Percentiles rank a stretch among this genome's conserved stretches.
Evolutionary conservation across 345 rosid species (phyloP).

Genomic region (Trapa incisa): DNA sequence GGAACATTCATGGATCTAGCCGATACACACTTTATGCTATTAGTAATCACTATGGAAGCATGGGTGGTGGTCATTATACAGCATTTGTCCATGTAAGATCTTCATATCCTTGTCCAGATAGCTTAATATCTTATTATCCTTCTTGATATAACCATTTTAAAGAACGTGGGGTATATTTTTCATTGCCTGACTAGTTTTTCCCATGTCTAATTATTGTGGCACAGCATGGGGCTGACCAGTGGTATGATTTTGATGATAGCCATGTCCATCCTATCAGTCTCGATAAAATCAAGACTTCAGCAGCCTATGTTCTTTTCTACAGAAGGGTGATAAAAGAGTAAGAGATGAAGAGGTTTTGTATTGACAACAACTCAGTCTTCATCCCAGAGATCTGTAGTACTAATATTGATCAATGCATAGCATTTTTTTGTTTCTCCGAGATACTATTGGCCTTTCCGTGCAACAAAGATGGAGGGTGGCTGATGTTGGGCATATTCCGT

Average conservation of each 20-base stretch:
- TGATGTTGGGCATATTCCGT: background rate
- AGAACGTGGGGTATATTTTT: background rate
- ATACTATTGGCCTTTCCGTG: background rate
- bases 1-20: constrained; percentile 34
- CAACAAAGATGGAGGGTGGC: constrained; percentile 7
- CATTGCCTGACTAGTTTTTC: background rate
- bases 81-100: constrained; percentile 90
- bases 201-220: constrained; percentile 8
- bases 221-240: constrained; percentile 80
- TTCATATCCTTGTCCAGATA: background rate
- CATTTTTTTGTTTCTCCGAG: constrained; percentile 9
- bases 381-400: constrained; percentile 1
- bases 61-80: constrained; percentile 99
- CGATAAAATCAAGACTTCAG: constrained; percentile 84
- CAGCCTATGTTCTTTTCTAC: constrained; percentile 94
- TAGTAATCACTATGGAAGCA: constrained; percentile 92
- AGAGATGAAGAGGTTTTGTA: background rate
- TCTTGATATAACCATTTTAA: background rate
- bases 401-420: background rate
- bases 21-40: constrained; percentile 84
- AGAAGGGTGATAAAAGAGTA: constrained; percentile 47
- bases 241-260: constrained; percentile 95
- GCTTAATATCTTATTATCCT: background rate
- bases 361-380: background rate
- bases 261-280: constrained; percentile 52